Conservation (phyloP, 768 basidiomycete genomes). For the Ramaria sp. region DNA sequence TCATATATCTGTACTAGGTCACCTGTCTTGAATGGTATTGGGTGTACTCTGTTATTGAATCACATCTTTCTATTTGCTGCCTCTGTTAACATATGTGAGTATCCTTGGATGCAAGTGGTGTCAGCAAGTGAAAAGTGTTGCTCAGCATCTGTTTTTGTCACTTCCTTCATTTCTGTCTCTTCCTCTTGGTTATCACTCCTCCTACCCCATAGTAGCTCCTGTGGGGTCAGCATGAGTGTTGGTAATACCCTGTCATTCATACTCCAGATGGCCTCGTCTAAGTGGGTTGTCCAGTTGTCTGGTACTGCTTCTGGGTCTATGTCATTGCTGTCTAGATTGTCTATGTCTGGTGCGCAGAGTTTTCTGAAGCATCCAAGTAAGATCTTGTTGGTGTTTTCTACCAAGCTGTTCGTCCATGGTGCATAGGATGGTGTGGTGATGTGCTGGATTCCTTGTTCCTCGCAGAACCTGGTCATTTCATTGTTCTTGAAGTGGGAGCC, state of each 20-base stretch:
- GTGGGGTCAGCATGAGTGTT: conserved; percentile 17
- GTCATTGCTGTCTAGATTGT: conserved; percentile 19
- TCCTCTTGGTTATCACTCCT: neutral
- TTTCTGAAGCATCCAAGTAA: conserved; percentile 19
- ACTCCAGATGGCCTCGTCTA: conserved; percentile 18
- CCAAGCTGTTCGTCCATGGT: conserved; percentile 31
- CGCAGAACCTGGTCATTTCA: conserved; percentile 21
- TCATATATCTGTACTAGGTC: conserved; percentile 24
- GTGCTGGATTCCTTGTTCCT: conserved; percentile 12
- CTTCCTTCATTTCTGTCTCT: conserved; percentile 10
- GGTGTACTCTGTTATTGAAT: conserved; percentile 20
- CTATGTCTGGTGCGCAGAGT: conserved; percentile 19
- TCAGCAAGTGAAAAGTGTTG: conserved; percentile 21
- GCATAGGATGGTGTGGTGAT: conserved; percentile 23
- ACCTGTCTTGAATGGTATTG: conserved; percentile 17
- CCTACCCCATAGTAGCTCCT: conserved; percentile 25
- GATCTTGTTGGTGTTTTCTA: conserved; percentile 24
- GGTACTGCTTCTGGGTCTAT: conserved; percentile 15
- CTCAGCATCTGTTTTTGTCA: conserved; percentile 4
- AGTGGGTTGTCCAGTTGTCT: conserved; percentile 22
- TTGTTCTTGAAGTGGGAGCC: conserved; percentile 27
- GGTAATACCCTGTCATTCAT: conserved; percentile 16
- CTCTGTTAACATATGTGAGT: conserved; percentile 15
- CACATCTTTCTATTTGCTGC: conserved; percentile 16
- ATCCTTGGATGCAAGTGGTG: conserved; percentile 23